phyloP scores from a whole-genome alignment of 2,329 filamentous ascomycete genomes.

The Epichloe gansuensis region DNA sequence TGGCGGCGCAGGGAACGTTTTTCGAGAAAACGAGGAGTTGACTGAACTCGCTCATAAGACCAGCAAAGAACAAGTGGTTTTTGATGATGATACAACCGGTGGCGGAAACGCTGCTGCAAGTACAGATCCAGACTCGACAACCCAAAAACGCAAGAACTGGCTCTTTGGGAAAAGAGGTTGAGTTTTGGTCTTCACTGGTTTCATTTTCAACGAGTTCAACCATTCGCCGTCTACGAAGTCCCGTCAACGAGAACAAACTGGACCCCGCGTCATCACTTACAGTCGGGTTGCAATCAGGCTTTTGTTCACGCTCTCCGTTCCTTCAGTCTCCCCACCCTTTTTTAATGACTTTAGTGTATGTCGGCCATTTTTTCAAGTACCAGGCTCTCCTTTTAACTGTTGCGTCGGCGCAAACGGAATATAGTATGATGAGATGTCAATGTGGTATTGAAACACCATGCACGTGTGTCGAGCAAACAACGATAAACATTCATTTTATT shows the following conservation, averaged over 20 bases:
- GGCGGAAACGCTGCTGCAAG: neutral
- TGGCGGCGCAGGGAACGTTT: slow-evolving; percentile 64
- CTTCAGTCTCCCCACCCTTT: no score
- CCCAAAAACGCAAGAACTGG: slow-evolving; percentile 35
- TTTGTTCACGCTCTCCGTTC: no score
- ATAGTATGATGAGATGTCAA: no score
- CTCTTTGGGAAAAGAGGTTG: slow-evolving; percentile 37
- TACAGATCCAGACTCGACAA: slow-evolving; percentile 12
- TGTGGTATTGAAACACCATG: no score
- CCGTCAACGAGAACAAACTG: neutral
- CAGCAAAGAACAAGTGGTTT: slow-evolving; percentile 20
- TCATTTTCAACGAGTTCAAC: neutral
- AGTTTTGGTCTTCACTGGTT: slow-evolving; percentile 9
- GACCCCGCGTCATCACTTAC: no score
- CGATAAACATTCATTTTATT: no score
- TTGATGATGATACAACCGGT: slow-evolving; percentile 19
- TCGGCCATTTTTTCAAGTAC: no score
- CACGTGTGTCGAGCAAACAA: no score
- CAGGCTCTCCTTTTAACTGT: no score
- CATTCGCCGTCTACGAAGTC: neutral
- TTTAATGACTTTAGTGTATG: no score
- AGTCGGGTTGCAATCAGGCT: no score
- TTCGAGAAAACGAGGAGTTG: slow-evolving; percentile 34
- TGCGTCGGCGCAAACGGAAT: no score
- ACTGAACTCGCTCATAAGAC: slow-evolving; percentile 18